Percentiles rank a stretch among this genome's conserved stretches.
Conservation (phyloP, 2,329 filamentous ascomycete genomes). For the Alternaria hordeiaustralica region DNA sequence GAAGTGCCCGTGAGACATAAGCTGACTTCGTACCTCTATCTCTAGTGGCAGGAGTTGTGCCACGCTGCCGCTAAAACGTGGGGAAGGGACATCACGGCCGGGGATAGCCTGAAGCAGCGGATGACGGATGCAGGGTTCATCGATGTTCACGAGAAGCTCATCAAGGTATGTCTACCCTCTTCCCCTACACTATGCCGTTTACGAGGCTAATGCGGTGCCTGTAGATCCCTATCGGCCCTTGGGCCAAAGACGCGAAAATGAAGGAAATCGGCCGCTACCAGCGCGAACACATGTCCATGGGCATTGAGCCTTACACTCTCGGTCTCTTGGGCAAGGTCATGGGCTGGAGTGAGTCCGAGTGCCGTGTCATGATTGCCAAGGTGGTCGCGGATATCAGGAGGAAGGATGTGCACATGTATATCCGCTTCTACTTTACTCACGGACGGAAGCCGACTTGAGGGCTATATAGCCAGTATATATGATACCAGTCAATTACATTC, state of each 20-base stretch:
- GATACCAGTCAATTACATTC: slow-evolving; percentile 36
- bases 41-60: slow-evolving; percentile 38
- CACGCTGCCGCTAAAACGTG: slow-evolving; percentile 37
- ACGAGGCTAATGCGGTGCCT: slow-evolving; percentile 3
- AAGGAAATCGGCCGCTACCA: slow-evolving; percentile 57
- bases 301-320: slow-evolving; percentile 46
- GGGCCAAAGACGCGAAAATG: slow-evolving; percentile 57
- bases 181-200: background rate
- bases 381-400: slow-evolving; percentile 41
- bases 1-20: background rate
- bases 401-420: slow-evolving; percentile 38
- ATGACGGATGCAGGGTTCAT: slow-evolving; percentile 43
- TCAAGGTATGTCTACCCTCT: slow-evolving; percentile 33
- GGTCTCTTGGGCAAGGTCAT: slow-evolving; percentile 45
- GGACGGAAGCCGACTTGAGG: slow-evolving; percentile 35
- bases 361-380: slow-evolving; percentile 43
- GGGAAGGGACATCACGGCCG: slow-evolving; percentile 36
- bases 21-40: background rate
- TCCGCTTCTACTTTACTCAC: slow-evolving; percentile 45
- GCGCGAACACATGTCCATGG: slow-evolving; percentile 44
- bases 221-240: slow-evolving; percentile 47
- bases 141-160: slow-evolving; percentile 41
- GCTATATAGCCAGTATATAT: background rate
- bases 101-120: slow-evolving; percentile 29
- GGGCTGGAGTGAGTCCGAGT: slow-evolving; percentile 45